phyloP scores from a whole-genome alignment of 805 yeast species.

The Phaffomyces opuntiae region DNA sequence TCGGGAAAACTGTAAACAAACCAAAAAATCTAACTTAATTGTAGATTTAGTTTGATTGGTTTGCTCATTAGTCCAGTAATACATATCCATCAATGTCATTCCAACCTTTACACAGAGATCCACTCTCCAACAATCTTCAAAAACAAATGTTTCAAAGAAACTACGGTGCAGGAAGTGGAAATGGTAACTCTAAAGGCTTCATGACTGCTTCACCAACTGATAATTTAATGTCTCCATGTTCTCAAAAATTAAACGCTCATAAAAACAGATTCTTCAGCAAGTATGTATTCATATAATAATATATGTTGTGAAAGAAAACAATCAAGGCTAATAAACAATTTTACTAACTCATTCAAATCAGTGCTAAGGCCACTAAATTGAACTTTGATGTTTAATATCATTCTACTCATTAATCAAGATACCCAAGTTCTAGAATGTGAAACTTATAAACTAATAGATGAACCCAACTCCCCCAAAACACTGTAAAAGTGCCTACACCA shows the following conservation, averaged over 20 bases:
- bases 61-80: too few species aligned
- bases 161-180: conserved; percentile 1
- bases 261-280: conserved; percentile 33
- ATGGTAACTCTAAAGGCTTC: neutral
- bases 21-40: neutral
- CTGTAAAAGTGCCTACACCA: too few species aligned
- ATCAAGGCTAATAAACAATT: too few species aligned
- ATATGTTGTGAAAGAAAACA: neutral
- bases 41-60: neutral
- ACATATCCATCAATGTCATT: neutral
- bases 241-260: conserved; percentile 46
- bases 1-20: conserved; percentile 1
- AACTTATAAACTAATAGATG: too few species aligned
- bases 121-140: conserved; percentile 1
- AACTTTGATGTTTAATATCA: conserved; percentile 11
- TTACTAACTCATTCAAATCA: neutral
- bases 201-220: conserved; percentile 48
- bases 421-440: neutral
- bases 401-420: neutral
- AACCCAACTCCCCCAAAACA: too few species aligned
- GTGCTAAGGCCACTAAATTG: conserved; percentile 21
- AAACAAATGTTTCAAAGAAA: conserved; percentile 18
- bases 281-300: conserved; percentile 25
- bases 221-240: conserved; percentile 48
- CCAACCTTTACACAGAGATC: conserved; percentile 23